A percentile compares a stretch with the other conserved stretches of the same genome.
Conservation (phyloP, 2,329 filamentous ascomycete genomes). For the Fusarium poae region DNA sequence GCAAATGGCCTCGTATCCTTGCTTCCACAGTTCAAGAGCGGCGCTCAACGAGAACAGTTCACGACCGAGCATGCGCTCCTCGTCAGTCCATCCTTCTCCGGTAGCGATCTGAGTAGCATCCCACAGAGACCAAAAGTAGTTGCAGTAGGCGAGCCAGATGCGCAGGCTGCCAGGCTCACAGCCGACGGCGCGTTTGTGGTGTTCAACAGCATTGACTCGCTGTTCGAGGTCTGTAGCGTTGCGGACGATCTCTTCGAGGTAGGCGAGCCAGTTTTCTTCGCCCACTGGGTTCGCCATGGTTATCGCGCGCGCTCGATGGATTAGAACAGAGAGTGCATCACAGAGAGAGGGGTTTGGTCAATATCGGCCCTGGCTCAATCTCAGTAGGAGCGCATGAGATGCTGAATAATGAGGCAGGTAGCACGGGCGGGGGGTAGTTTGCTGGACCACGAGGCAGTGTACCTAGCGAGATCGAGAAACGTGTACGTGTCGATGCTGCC, state of each 20-base stretch:
- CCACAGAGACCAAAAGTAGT: constrained; percentile 81
- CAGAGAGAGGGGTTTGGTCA: constrained; percentile 28
- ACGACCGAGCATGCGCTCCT: constrained; percentile 76
- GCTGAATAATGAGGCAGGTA: neutral
- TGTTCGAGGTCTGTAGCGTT: constrained; percentile 73
- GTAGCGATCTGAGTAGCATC: constrained; percentile 70
- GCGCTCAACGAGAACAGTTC: constrained; percentile 78
- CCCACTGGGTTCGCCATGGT: constrained; percentile 72
- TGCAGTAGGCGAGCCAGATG: constrained; percentile 82
- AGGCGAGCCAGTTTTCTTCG: constrained; percentile 82
- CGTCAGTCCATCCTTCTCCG: constrained; percentile 68
- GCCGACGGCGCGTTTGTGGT: constrained; percentile 76
- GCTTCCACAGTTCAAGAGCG: constrained; percentile 76
- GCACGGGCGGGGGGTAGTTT: constrained; percentile 1
- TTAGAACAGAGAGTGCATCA: constrained; percentile 44
- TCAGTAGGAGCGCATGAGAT: constrained; percentile 34
- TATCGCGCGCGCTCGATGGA: constrained; percentile 35
- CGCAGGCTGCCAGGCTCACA: constrained; percentile 80
- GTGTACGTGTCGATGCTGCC: constrained; percentile 39
- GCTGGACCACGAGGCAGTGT: constrained; percentile 5
- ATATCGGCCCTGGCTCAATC: constrained; percentile 22
- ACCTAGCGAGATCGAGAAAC: constrained; percentile 23
- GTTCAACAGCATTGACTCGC: constrained; percentile 77
- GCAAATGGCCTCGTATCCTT: constrained; percentile 78
- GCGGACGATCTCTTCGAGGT: constrained; percentile 78